These are phyloP conservation scores for Camellia japonica DNA, from an alignment of 148 eudicot species.

Conservation along the genomic window DNA sequence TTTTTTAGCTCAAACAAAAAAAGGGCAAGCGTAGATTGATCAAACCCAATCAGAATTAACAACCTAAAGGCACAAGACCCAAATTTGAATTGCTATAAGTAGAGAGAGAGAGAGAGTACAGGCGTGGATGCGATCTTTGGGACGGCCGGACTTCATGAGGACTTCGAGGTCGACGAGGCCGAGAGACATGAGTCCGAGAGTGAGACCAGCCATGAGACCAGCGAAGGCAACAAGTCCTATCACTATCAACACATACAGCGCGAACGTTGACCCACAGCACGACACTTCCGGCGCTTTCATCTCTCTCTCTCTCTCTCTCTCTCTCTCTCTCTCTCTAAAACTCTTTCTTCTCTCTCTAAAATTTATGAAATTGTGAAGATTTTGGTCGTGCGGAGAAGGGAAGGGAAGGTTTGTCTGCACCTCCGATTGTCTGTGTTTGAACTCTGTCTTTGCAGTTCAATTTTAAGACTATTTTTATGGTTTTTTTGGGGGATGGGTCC, in stretches of 20 bases:
- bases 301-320: constrained; percentile 15
- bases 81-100: too few relatives aligned
- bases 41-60: too few relatives aligned
- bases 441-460: too few relatives aligned
- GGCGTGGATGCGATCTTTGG: constrained; percentile 78
- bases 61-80: too few relatives aligned
- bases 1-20: too few relatives aligned
- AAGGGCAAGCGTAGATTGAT: too few relatives aligned
- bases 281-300: constrained; percentile 41
- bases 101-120: constrained; percentile 27
- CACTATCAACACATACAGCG: constrained; percentile 36
- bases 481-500: too few relatives aligned
- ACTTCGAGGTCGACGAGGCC: constrained; percentile 98
- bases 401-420: not conserved
- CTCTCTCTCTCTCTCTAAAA: not conserved
- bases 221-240: constrained; percentile 70
- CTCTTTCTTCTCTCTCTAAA: not conserved
- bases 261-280: constrained; percentile 59
- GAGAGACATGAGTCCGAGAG: constrained; percentile 91
- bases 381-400: not conserved
- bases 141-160: constrained; percentile 78
- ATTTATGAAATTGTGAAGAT: not conserved
- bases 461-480: too few relatives aligned
- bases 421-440: too few relatives aligned
- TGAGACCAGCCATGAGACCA: constrained; percentile 92